phyloP scores from a whole-genome alignment of 805 yeast genomes.

The Schwanniomyces vanrijiae region DNA sequence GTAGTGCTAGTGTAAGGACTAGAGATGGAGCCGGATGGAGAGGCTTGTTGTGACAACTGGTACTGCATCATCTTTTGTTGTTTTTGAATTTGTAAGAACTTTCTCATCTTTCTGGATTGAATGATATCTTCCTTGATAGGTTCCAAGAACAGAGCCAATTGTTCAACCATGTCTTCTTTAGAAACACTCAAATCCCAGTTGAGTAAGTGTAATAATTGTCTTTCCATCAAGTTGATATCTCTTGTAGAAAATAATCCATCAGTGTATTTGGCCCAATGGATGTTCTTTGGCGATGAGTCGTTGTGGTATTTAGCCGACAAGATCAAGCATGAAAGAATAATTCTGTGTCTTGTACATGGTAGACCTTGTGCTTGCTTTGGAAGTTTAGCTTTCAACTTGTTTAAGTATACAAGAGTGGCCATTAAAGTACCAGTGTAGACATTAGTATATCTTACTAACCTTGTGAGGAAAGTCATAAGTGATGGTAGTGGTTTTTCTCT shows the following conservation, averaged over 20 bases:
- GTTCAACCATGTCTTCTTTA: conserved; percentile 42
- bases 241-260: conserved; percentile 67
- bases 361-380: conserved; percentile 75
- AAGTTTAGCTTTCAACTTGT: conserved; percentile 56
- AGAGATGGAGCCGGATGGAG: conserved; percentile 3
- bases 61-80: conserved; percentile 13
- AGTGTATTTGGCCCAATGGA: conserved; percentile 78
- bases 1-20: background rate
- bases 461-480: conserved; percentile 70
- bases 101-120: conserved; percentile 32
- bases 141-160: conserved; percentile 46
- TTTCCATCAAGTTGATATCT: conserved; percentile 79
- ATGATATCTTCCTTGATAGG: conserved; percentile 48
- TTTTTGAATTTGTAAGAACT: conserved; percentile 26
- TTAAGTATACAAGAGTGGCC: conserved; percentile 69
- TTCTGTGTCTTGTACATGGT: conserved; percentile 79
- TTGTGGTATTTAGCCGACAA: conserved; percentile 73
- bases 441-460: conserved; percentile 69
- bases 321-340: conserved; percentile 71
- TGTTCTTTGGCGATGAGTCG: conserved; percentile 75
- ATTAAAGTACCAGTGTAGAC: conserved; percentile 80
- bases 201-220: conserved; percentile 65
- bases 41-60: conserved; percentile 3
- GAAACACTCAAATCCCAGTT: conserved; percentile 66
- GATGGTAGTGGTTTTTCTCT: conserved; percentile 56